Conservation (phyloP, 768 basidiomycete genomes). For the Butyriboletus loyo region DNA sequence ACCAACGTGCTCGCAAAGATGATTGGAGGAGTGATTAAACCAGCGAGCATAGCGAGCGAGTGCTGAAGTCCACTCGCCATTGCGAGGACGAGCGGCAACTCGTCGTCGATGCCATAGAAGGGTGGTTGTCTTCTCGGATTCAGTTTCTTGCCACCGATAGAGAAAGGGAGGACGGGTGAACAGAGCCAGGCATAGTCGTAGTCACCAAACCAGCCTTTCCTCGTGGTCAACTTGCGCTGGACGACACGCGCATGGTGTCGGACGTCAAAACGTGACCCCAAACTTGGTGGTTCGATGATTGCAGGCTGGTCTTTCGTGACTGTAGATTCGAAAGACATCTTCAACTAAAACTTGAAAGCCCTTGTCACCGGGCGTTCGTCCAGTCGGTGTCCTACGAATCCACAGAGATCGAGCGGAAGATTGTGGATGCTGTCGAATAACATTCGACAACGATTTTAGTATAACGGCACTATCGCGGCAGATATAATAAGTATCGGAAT, state of each 20-base stretch:
- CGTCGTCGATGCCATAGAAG: constrained; percentile 71
- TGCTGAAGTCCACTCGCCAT: constrained; percentile 74
- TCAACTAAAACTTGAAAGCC: neutral
- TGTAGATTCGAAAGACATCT: constrained; percentile 16
- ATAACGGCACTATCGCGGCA: neutral
- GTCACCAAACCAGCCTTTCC: constrained; percentile 78
- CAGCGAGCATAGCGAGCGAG: constrained; percentile 79
- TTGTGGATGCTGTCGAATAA: neutral
- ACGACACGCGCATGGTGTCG: constrained; percentile 10
- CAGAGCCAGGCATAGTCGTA: constrained; percentile 80
- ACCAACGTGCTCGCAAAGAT: constrained; percentile 66
- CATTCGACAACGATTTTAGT: neutral
- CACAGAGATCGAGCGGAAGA: neutral
- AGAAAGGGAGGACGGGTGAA: constrained; percentile 62
- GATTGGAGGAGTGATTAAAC: constrained; percentile 80
- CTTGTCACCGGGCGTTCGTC: neutral
- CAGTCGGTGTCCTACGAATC: neutral
- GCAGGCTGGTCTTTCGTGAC: constrained; percentile 18
- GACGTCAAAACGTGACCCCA: constrained; percentile 2
- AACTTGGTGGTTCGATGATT: constrained; percentile 8
- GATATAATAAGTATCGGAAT: neutral
- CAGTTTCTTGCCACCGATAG: constrained; percentile 30
- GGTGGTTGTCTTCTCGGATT: constrained; percentile 46
- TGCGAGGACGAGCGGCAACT: constrained; percentile 70
- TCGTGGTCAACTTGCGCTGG: constrained; percentile 42